phyloP scores from a whole-genome alignment of 2,329 filamentous ascomycete genomes.

The Xylaria sp. region DNA sequence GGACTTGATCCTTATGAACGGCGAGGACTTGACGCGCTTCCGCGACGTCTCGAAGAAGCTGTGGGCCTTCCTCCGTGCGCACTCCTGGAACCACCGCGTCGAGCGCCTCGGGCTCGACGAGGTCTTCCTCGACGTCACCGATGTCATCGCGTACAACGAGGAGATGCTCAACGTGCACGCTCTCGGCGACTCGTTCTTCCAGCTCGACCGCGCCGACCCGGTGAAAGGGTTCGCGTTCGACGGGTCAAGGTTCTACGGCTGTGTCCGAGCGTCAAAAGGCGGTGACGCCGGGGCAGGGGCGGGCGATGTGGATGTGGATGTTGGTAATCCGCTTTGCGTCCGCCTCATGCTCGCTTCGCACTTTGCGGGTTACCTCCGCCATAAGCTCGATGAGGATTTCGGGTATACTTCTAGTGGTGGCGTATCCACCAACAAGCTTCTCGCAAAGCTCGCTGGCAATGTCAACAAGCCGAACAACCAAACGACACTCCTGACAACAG shows the following conservation, averaged over 20 bases:
- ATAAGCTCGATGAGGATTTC: constrained; percentile 76
- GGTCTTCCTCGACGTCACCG: constrained; percentile 85
- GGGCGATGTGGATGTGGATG: constrained; percentile 37
- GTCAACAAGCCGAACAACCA: constrained; percentile 89
- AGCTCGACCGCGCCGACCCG: constrained; percentile 77
- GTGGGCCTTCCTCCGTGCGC: constrained; percentile 76
- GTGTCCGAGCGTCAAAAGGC: constrained; percentile 53
- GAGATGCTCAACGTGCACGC: constrained; percentile 74
- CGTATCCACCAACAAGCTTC: constrained; percentile 85
- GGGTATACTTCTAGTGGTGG: constrained; percentile 91
- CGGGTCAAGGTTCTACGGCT: constrained; percentile 73
- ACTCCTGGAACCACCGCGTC: constrained; percentile 81
- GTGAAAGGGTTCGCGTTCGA: constrained; percentile 85
- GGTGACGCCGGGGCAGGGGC: constrained; percentile 36
- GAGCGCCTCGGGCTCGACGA: constrained; percentile 94
- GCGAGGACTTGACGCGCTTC: constrained; percentile 87
- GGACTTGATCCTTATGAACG: constrained; percentile 84
- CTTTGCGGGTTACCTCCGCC: constrained; percentile 78
- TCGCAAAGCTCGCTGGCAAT: constrained; percentile 86
- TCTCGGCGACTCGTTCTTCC: constrained; percentile 79
- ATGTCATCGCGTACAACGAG: constrained; percentile 85
- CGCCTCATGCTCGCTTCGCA: constrained; percentile 83
- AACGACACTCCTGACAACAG: constrained; percentile 81
- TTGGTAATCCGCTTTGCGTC: constrained; percentile 58
- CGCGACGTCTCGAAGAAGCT: constrained; percentile 86